Evolutionary conservation across 139 green algal genomes (phyloP), one percentile per base, ranked within the genome.

Genomic region (Chlamydomonas sp.): DNA sequence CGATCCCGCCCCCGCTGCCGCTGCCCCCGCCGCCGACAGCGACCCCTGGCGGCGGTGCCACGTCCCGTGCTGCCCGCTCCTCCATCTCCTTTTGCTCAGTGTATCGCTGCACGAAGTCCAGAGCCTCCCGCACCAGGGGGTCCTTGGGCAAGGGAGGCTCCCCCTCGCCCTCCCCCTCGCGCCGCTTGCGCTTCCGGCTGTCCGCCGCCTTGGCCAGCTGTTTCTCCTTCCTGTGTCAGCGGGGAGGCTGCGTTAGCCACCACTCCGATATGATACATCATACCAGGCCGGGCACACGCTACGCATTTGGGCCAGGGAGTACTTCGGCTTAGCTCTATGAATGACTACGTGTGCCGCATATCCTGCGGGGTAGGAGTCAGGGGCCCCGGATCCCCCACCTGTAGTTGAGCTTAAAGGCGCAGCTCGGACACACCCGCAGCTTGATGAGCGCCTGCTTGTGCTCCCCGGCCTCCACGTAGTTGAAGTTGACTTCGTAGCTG

Each of bases 401-500:
- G 72, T 97, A 96, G 89, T 98, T 97, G 4, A 99, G 95, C 92
- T 98, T 96, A 68, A 93, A 88, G 18, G 95, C 94, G 87, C 97
- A 97, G 49, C 93, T 88, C 8, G 94, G 93, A 80, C 97, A 99
- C 16, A 98, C 58, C 10, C 97, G 90, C 64, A 97, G 90, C 90
- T 98, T 96, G 9, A 97, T 94, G 17, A 97, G 90, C 1, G 94
- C 94, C 84, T 97, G 92, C 91, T 98, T 99, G 10, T 86, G 71
- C 81, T 96, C 88, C 20, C 96, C 97, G 0, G 93, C 96, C 88
- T 99, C 97, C 62, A 86, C 72, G 89, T 99, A 99, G 0, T 74
- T 81, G 84, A 99, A 99, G 77, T 96, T 95, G 0, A 98, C 94
- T 91, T 99, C 97, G 78, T 96, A 99, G 85, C 91, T 97, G 74